Conservation (phyloP, 1,139 yeast species). For the Scheffersomyces stambukii region DNA sequence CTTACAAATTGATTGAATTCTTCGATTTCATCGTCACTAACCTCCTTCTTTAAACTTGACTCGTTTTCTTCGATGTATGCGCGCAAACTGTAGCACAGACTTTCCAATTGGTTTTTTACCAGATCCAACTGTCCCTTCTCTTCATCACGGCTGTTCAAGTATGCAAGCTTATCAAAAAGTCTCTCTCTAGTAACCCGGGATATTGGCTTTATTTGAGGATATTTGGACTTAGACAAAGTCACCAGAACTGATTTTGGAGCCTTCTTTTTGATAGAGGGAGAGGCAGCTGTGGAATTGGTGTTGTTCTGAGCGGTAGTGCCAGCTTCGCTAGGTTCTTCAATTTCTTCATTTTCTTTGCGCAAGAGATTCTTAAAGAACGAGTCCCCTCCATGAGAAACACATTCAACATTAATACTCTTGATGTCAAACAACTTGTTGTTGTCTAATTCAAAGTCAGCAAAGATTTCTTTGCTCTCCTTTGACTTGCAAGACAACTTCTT, state of each 20-base stretch:
- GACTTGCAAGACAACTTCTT: constrained; percentile 43
- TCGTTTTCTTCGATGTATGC: constrained; percentile 48
- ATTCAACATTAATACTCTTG: constrained; percentile 36
- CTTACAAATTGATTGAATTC: constrained; percentile 25
- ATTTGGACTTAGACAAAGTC: constrained; percentile 26
- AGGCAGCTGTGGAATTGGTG: constrained; percentile 16
- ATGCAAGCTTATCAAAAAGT: constrained; percentile 23
- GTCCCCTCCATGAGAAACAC: constrained; percentile 19
- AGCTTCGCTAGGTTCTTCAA: constrained; percentile 7
- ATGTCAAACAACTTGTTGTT: constrained; percentile 49
- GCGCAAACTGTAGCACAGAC: constrained; percentile 54
- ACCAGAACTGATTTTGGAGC: constrained; percentile 16
- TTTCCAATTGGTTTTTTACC: constrained; percentile 52
- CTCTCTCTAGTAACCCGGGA: constrained; percentile 34
- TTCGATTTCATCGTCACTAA: constrained; percentile 30
- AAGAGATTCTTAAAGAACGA: constrained; percentile 7
- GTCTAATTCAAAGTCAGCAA: constrained; percentile 45
- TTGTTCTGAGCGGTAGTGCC: constrained; percentile 9
- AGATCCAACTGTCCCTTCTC: constrained; percentile 45
- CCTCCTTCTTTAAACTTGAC: constrained; percentile 28
- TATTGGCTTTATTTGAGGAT: constrained; percentile 44
- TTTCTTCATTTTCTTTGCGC: constrained; percentile 12
- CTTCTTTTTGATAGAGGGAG: constrained; percentile 15
- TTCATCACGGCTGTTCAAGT: constrained; percentile 42
- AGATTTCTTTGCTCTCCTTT: constrained; percentile 25